These are phyloP conservation scores for Aureobasidium sp. DNA, from an alignment of 2,329 filamentous ascomycete genomes.

Conservation along the genomic window DNA sequence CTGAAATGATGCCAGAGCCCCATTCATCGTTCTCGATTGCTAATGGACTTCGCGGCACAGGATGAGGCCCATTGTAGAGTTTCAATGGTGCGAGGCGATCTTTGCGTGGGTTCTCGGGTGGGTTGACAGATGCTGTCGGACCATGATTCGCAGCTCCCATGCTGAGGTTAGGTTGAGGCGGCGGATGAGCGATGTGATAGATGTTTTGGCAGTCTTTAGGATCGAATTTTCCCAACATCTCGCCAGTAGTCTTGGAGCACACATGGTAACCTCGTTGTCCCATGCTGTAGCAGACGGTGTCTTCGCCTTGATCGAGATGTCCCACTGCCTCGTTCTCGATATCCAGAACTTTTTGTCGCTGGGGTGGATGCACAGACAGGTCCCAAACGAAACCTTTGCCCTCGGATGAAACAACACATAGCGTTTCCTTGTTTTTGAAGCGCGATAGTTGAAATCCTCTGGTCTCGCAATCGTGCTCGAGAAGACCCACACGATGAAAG, in stretches of 20 bases:
- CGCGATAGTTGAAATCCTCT: conserved; percentile 40
- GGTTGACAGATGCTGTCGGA: conserved; percentile 19
- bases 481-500: conserved; percentile 35
- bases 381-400: conserved; percentile 42
- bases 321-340: conserved; percentile 39
- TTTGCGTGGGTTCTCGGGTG: conserved; percentile 18
- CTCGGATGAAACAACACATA: conserved; percentile 41
- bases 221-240: conserved; percentile 33
- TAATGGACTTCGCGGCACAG: conserved; percentile 11
- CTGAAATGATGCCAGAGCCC: conserved; percentile 41
- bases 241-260: conserved; percentile 35
- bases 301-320: conserved; percentile 38
- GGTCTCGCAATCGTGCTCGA: conserved; percentile 38
- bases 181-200: conserved; percentile 32
- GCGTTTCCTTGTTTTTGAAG: conserved; percentile 28
- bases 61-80: conserved; percentile 20
- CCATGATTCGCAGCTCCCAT: conserved; percentile 20
- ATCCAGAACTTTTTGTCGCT: conserved; percentile 29
- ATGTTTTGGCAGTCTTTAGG: conserved; percentile 29
- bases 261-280: conserved; percentile 38
- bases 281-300: conserved; percentile 40
- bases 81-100: conserved; percentile 20
- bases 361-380: conserved; percentile 30
- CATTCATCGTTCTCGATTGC: conserved; percentile 37
- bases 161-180: conserved; percentile 15